Evolutionary conservation across 2,329 filamentous ascomycete species (phyloP).

Genomic region (Alternaria sp.): DNA sequence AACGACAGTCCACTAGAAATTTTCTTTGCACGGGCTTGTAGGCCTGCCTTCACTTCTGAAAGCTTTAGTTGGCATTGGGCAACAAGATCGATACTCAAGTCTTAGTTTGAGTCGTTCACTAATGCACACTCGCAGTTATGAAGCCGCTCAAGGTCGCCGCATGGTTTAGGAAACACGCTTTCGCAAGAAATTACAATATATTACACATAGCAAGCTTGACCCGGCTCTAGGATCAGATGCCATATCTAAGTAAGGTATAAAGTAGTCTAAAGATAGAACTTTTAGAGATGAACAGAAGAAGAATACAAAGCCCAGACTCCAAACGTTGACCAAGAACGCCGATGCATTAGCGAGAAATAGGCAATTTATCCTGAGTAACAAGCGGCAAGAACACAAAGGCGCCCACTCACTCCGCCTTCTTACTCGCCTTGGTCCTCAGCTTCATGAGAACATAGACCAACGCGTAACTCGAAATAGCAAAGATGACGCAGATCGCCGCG

Average conservation of each 20-base stretch:
- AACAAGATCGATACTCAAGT: too few species aligned
- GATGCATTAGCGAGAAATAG: neutral
- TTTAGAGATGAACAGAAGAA: neutral
- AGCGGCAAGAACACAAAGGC: too few species aligned
- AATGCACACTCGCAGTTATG: too few species aligned
- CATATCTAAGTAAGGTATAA: neutral
- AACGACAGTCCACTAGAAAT: neutral
- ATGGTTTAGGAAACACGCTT: neutral
- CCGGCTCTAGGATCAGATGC: neutral
- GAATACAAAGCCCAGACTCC: neutral
- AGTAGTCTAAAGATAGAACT: neutral
- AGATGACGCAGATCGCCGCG: slow-evolving; percentile 64
- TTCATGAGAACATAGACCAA: slow-evolving; percentile 55
- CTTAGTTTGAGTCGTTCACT: too few species aligned
- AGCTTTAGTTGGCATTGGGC: too few species aligned
- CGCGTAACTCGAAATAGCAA: slow-evolving; percentile 62
- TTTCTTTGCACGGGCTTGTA: neutral
- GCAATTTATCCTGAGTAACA: neutral
- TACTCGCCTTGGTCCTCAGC: slow-evolving; percentile 49
- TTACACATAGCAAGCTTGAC: neutral
- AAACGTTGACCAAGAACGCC: neutral
- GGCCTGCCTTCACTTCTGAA: neutral
- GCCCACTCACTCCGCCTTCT: slow-evolving; percentile 44
- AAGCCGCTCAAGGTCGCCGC: neutral
- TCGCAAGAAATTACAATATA: neutral